Evolutionary conservation across 257 asterid species (phyloP).

Genomic region (Petunia secreta): DNA sequence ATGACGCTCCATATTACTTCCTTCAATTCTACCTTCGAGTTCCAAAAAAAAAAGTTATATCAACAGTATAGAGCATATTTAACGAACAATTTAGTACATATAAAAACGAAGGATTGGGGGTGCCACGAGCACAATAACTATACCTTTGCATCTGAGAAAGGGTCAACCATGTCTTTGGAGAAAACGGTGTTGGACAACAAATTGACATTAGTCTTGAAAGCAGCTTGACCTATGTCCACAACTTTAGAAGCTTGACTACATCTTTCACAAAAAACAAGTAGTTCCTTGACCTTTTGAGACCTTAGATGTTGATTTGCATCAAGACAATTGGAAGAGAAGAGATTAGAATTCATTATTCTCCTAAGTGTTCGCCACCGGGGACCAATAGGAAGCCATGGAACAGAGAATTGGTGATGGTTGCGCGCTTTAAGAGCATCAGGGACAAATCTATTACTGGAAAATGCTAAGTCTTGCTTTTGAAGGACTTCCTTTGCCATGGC

Average conservation of each 20-base stretch:
- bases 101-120: no score
- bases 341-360: conserved; percentile 38
- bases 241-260: conserved; percentile 46
- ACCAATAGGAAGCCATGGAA: no score
- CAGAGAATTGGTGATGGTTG: no score
- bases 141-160: conserved; percentile 55
- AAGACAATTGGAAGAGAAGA: conserved; percentile 35
- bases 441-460: conserved; percentile 25
- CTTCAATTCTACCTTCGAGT: conserved; percentile 35
- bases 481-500: background rate
- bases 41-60: no score
- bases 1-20: conserved; percentile 52
- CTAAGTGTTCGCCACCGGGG: conserved; percentile 22
- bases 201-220: no score
- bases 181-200: conserved; percentile 28
- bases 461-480: conserved; percentile 33
- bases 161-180: conserved; percentile 57
- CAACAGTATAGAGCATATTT: no score
- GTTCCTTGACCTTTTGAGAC: conserved; percentile 62
- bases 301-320: conserved; percentile 50
- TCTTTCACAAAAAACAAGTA: conserved; percentile 48
- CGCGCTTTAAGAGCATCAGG: conserved; percentile 32
- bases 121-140: no score
- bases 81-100: no score
- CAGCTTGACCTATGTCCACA: conserved; percentile 32